Evolutionary conservation across 202 grass and related monocot genomes (phyloP), one percentile per base, ranked within the genome.

Genomic region (Cymbopogon flexuosus): DNA sequence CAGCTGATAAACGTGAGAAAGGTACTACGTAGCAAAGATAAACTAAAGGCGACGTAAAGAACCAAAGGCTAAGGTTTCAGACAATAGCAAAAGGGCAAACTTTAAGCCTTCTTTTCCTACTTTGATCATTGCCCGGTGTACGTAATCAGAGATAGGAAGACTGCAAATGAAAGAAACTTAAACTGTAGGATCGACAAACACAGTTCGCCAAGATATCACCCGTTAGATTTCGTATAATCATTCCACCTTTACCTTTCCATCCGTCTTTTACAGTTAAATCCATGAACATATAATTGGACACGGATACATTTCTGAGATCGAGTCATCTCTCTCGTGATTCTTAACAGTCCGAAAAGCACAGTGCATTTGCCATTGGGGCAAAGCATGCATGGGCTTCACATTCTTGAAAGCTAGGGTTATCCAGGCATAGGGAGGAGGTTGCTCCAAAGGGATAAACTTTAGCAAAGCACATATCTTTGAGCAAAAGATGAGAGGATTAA

Each of bases 21-120:
- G 69, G 30, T 31, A 33, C 27, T 33, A 75, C 62, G 22, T 42
- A 63, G 14, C 35, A 54, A 83, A 70, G 80, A 63, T 83, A 90
- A 80, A 86, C 45, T 83, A 90, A 86, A 90, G 80, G 79, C 62
- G 69, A 90, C 35, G 42, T 75, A 90, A 88, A 86, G 84, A 76
- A 65, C 62, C 78, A 90, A 90, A 90, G 84, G 27, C 86, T 70
- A 79, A 75, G 54, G 35, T 79, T 63, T 40, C 56, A 76, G 63
- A 47, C 60, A 82, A 74, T 76, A 70, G 52, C 34, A 82, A 90
- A 83, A 75, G 75, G 54, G 36, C 16, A 86, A 70, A 37, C 88
- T 90, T 90, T 83, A 83, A 66, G 62, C 35, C 68, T 33, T 77
- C 79, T 86, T 74, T 86, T 80, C 70, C 69, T 70, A 62, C 88